phyloP scores from a whole-genome alignment of 441 rosid genomes.

The Gossypium davidsonii region DNA sequence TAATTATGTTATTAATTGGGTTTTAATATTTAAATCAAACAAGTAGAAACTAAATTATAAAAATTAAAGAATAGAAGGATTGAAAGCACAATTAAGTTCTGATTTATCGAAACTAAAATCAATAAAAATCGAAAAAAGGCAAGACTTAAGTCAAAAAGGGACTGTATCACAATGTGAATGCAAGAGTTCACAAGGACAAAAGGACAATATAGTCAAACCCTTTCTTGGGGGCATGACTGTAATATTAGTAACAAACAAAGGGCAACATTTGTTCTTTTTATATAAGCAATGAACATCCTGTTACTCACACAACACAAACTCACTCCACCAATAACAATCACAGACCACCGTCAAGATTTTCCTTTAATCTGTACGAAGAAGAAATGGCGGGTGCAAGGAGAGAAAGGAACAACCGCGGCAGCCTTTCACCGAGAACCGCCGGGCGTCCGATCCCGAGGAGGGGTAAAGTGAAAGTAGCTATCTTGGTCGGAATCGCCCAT shows the following conservation, averaged over 20 bases:
- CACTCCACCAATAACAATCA: too few species aligned
- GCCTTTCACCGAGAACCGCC: conserved; percentile 11
- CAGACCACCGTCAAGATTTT: neutral
- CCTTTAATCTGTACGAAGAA: neutral
- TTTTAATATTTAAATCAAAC: too few species aligned
- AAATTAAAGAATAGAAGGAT: too few species aligned
- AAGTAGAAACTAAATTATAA: too few species aligned
- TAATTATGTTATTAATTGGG: too few species aligned
- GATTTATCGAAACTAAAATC: too few species aligned
- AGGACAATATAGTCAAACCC: conserved; percentile 12
- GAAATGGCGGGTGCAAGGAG: conserved; percentile 24
- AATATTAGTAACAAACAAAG: neutral
- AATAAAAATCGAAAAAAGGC: too few species aligned
- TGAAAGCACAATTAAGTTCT: too few species aligned
- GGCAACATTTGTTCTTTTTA: neutral
- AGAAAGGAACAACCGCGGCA: neutral
- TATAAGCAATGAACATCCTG: neutral
- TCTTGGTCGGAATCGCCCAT: conserved; percentile 33
- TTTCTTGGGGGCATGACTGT: neutral
- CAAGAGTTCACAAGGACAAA: neutral
- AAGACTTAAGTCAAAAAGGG: too few species aligned
- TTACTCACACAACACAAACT: neutral
- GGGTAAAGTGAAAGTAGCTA: conserved; percentile 44
- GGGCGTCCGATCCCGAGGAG: conserved; percentile 44
- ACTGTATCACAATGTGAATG: neutral